Evolutionary conservation across 805 yeast species (phyloP), one percentile per base, ranked within the genome.

Genomic region (Dipodascus albidus): DNA sequence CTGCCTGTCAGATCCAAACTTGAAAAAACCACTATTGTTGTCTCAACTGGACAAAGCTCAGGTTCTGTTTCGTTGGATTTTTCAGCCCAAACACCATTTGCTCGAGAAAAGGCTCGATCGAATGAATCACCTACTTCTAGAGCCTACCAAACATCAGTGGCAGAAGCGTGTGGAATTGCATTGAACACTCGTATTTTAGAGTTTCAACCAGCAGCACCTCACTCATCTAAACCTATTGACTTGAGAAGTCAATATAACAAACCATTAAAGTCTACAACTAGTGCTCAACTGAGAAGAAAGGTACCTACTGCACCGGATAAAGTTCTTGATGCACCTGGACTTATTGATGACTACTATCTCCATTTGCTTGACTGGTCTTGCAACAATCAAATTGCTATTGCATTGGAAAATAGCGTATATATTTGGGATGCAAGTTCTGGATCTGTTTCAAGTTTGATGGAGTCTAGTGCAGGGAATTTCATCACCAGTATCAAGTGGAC

Each of bases 261-360:
- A 23, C 71, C 71, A 9, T 57, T 64, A 44, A 60, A 62, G 57
- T 62, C 67, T 8, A 60, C 67, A 17, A 63, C 60, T 35, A 58
- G 56, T 47, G 65, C 71, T 1, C 57, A 67, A 62, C 44, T 66
- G 61, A 58, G 65, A 55, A 63, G 95, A 59, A 83, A 82, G 60
- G 76, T 93, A 49, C 87, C 95, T 23, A 80, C 87, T 0, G 86
- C 87, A 33, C 98, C 99, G 1, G 96, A 87, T 59, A 78, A 96
- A 58, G 95, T 93, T 1, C 74, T 93, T 44, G 99, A 93, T 70
- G 99, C 98, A 0, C 99, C 99, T 0, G 96, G 96, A 0, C 76
- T 90, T 54, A 77, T 84, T 21, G 96, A 93, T 67, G 99, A 93
- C 70, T 93, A 89, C 67, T 93, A 91, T 66, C 74, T 89, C 52